Conservation (phyloP, 2,329 filamentous ascomycete genomes). For the Paradendryphiella salina region DNA sequence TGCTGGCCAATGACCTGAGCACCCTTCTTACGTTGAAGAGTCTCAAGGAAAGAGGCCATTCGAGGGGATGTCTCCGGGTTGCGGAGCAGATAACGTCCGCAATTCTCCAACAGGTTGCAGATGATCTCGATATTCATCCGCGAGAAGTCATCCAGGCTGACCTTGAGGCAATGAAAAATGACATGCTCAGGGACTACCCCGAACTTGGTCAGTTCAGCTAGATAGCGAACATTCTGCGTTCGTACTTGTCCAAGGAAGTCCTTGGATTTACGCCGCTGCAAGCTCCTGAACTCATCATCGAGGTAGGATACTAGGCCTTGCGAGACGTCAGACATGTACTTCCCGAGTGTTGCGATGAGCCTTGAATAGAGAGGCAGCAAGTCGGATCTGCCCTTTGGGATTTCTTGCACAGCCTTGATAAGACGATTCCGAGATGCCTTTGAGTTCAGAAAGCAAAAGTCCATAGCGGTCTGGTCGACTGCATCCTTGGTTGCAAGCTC, state of each 20-base stretch:
- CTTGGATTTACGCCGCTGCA: slow-evolving; percentile 95
- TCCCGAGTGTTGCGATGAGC: slow-evolving; percentile 86
- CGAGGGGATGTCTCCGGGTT: slow-evolving; percentile 90
- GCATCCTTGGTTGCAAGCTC: slow-evolving; percentile 89
- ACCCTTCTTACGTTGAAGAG: slow-evolving; percentile 90
- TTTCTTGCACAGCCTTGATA: slow-evolving; percentile 88
- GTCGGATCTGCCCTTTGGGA: slow-evolving; percentile 91
- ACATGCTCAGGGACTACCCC: slow-evolving; percentile 97
- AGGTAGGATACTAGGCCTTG: slow-evolving; percentile 89
- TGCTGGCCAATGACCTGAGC: slow-evolving; percentile 94
- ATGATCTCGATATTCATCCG: slow-evolving; percentile 99
- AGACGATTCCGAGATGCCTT: slow-evolving; percentile 95
- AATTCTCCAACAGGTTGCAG: slow-evolving; percentile 93
- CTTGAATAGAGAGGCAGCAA: slow-evolving; percentile 90
- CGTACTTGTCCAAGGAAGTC: slow-evolving; percentile 95
- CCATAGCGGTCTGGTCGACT: slow-evolving; percentile 89
- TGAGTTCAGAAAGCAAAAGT: slow-evolving; percentile 98
- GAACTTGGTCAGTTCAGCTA: slow-evolving; percentile 96
- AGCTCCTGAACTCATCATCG: slow-evolving; percentile 93
- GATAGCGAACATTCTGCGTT: slow-evolving; percentile 92
- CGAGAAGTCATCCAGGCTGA: slow-evolving; percentile 95
- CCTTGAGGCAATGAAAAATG: slow-evolving; percentile 97
- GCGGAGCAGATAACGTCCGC: slow-evolving; percentile 87
- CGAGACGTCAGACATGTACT: slow-evolving; percentile 92
- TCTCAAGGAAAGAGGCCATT: slow-evolving; percentile 93